A percentile compares a stretch with the other conserved stretches of the same genome.
phyloP scores from a whole-genome alignment of 306 rosid genomes.

The Castanopsis chinensis region DNA sequence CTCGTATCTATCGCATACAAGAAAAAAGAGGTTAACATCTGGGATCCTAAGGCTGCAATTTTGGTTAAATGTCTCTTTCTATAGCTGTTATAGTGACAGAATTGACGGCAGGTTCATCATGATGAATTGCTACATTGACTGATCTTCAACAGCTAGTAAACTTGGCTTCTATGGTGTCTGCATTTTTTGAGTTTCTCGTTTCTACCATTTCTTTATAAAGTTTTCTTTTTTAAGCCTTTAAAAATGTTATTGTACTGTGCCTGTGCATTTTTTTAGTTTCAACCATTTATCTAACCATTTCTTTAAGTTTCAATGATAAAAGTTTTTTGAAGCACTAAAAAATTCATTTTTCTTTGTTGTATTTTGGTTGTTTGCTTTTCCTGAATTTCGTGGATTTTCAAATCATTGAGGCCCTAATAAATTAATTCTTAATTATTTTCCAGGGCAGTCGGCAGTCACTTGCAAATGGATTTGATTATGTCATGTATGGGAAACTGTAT shows the following conservation, averaged over 20 bases:
- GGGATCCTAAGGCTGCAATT: too few species aligned
- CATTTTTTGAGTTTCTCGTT: background rate
- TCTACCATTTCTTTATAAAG: too few species aligned
- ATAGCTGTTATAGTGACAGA: background rate
- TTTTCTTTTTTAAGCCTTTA: too few species aligned
- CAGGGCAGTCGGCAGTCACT: constrained; percentile 72
- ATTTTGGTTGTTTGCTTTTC: background rate
- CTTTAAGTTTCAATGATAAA: background rate
- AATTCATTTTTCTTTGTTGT: background rate
- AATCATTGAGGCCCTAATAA: constrained; percentile 11
- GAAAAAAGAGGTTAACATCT: too few species aligned
- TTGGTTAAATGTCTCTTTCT: background rate
- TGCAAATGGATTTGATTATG: constrained; percentile 84
- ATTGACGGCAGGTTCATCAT: background rate
- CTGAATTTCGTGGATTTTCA: background rate
- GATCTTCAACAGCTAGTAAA: background rate
- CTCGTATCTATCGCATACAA: too few species aligned
- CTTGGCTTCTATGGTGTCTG: background rate
- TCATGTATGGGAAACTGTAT: constrained; percentile 90
- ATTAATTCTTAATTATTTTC: constrained; percentile 8
- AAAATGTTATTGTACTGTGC: too few species aligned
- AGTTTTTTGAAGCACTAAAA: background rate
- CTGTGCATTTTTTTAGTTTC: too few species aligned
- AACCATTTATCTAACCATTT: background rate
- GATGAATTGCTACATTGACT: background rate